A percentile compares a stretch with the other conserved stretches of the same genome.
phyloP scores from a whole-genome alignment of 768 basidiomycete species.

The Suillus plorans region DNA sequence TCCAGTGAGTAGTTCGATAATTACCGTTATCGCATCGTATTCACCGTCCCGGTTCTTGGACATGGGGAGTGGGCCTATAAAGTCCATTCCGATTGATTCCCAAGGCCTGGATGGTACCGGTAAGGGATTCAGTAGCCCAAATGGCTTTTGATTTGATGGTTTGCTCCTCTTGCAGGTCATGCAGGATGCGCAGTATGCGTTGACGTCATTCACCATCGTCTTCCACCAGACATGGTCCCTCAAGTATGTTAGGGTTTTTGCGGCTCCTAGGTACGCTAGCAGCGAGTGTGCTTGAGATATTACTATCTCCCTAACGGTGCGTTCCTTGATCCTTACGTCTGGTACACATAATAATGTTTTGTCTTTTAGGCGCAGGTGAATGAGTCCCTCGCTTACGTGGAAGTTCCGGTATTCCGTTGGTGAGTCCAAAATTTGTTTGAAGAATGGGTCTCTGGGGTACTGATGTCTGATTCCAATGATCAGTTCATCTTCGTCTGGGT shows the following conservation, averaged over 20 bases:
- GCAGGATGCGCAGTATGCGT: too few relatives aligned
- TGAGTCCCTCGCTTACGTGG: neutral
- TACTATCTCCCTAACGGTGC: neutral
- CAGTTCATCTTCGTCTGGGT: neutral
- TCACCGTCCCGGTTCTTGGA: too few relatives aligned
- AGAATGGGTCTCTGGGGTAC: neutral
- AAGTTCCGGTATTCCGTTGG: neutral
- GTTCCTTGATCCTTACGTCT: neutral
- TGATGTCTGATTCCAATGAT: neutral
- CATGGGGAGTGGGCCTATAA: too few relatives aligned
- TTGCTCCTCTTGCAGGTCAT: too few relatives aligned
- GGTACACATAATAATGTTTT: neutral
- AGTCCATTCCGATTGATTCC: too few relatives aligned
- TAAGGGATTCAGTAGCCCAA: too few relatives aligned
- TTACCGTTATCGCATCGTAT: too few relatives aligned
- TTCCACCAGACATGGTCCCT: too few relatives aligned
- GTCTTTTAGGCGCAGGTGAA: neutral
- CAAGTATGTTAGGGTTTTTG: too few relatives aligned
- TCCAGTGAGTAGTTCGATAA: too few relatives aligned
- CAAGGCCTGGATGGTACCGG: neutral
- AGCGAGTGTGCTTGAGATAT: neutral
- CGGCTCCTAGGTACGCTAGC: too few relatives aligned
- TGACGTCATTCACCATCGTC: fast-evolving
- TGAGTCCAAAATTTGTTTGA: neutral
- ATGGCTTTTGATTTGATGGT: too few relatives aligned